Evolutionary conservation across 176 grass and related monocot genomes (phyloP).

Genomic region (Ensete ventricosum): DNA sequence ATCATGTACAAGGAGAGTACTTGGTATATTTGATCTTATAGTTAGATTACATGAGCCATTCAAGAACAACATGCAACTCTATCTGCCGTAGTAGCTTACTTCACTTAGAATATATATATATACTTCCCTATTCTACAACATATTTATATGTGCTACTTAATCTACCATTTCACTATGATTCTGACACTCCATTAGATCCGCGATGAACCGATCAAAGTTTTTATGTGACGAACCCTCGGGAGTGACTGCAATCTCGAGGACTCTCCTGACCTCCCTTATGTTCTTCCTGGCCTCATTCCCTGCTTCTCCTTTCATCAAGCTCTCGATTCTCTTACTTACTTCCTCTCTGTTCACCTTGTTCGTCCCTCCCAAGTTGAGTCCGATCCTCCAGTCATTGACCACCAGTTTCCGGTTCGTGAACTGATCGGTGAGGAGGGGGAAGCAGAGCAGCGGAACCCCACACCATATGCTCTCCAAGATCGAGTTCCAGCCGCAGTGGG

Average conservation of each 20-base stretch:
- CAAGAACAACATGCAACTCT: too few species aligned
- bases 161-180: neutral
- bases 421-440: conserved; percentile 72
- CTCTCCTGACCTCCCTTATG: conserved; percentile 25
- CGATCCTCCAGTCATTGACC: conserved; percentile 43
- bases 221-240: conserved; percentile 43
- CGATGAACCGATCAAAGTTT: conserved; percentile 47
- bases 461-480: conserved; percentile 54
- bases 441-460: conserved; percentile 52
- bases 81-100: too few species aligned
- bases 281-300: conserved; percentile 20
- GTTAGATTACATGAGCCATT: too few species aligned
- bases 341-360: conserved; percentile 24
- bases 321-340: conserved; percentile 29
- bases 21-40: too few species aligned
- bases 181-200: conserved; percentile 20
- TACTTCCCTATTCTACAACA: neutral
- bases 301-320: conserved; percentile 30
- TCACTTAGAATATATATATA: too few species aligned
- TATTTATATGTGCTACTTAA: neutral
- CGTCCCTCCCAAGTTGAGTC: conserved; percentile 35
- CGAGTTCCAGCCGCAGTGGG: conserved; percentile 75
- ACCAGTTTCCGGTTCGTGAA: conserved; percentile 48
- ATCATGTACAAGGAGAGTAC: too few species aligned
- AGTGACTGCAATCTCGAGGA: conserved; percentile 28